phyloP scores from a whole-genome alignment of 805 yeast genomes.

The Candida ortonii region DNA sequence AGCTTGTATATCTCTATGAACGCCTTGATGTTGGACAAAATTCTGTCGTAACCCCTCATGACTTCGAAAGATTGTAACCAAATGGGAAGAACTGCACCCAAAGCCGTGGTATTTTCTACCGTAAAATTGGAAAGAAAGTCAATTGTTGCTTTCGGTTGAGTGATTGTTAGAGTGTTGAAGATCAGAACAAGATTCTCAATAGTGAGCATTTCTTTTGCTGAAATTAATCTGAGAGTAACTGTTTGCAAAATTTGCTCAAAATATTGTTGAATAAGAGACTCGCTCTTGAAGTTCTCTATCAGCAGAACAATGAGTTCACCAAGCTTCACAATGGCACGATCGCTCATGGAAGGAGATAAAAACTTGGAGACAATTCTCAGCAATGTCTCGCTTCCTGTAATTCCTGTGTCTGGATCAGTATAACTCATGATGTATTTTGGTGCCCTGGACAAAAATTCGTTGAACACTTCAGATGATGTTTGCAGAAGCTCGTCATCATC shows the following conservation, averaged over 20 bases:
- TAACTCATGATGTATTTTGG: slow-evolving; percentile 35
- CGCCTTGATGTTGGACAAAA: slow-evolving; percentile 66
- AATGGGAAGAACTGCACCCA: slow-evolving; percentile 60
- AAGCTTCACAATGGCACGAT: slow-evolving; percentile 76
- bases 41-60: slow-evolving; percentile 73
- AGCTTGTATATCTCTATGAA: slow-evolving; percentile 62
- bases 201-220: slow-evolving; percentile 68
- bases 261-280: slow-evolving; percentile 39
- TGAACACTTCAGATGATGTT: slow-evolving; percentile 70
- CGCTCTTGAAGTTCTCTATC: slow-evolving; percentile 32
- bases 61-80: slow-evolving; percentile 86
- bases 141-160: slow-evolving; percentile 62
- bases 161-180: slow-evolving; percentile 65
- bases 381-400: slow-evolving; percentile 53
- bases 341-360: slow-evolving; percentile 68
- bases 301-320: slow-evolving; percentile 46
- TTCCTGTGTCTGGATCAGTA: slow-evolving; percentile 32
- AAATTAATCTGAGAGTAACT: slow-evolving; percentile 60
- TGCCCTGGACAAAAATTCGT: slow-evolving; percentile 49
- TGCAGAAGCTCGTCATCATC: slow-evolving; percentile 79
- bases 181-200: slow-evolving; percentile 75
- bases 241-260: slow-evolving; percentile 66
- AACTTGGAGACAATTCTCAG: slow-evolving; percentile 65
- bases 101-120: slow-evolving; percentile 37
- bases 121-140: slow-evolving; percentile 50